These are phyloP conservation scores for Arthroderma sp. DNA, from an alignment of 2,329 filamentous ascomycete genomes.

Conservation along the genomic window DNA sequence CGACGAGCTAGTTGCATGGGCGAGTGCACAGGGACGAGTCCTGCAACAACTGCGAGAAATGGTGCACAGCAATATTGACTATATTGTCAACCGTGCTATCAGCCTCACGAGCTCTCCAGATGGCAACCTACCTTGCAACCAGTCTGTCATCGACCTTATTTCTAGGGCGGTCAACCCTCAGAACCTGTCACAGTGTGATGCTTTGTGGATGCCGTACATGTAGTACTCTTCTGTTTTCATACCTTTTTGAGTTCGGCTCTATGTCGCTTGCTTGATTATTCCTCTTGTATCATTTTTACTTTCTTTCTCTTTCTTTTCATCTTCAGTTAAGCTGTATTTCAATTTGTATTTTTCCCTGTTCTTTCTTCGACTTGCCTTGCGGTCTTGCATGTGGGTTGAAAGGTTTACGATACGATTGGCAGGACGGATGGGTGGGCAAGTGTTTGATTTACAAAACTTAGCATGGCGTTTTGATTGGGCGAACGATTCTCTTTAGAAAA, in stretches of 20 bases:
- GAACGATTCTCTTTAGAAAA: too few species aligned
- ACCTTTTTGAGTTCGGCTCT: slow-evolving; percentile 2
- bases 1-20: slow-evolving; percentile 98
- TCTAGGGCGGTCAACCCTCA: slow-evolving; percentile 86
- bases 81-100: slow-evolving; percentile 81
- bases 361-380: too few species aligned
- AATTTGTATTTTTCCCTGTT: too few species aligned
- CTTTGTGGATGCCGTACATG: slow-evolving; percentile 94
- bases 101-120: slow-evolving; percentile 66
- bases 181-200: slow-evolving; percentile 76
- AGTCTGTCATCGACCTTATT: slow-evolving; percentile 91
- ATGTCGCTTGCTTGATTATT: slow-evolving; percentile 5
- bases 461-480: slow-evolving; percentile 5
- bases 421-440: background rate
- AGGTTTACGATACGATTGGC: background rate
- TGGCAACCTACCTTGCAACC: slow-evolving; percentile 77
- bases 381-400: background rate
- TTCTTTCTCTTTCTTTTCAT: slow-evolving; percentile 6
- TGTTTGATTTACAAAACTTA: background rate
- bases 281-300: slow-evolving; percentile 9
- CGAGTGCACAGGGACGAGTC: slow-evolving; percentile 61
- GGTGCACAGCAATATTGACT: slow-evolving; percentile 74
- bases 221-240: background rate
- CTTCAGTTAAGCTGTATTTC: too few species aligned
- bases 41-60: slow-evolving; percentile 56